A percentile compares a stretch with the other conserved stretches of the same genome.
Evolutionary conservation across 1,139 yeast species (phyloP).

Genomic region (Suhomyces wounanorum): DNA sequence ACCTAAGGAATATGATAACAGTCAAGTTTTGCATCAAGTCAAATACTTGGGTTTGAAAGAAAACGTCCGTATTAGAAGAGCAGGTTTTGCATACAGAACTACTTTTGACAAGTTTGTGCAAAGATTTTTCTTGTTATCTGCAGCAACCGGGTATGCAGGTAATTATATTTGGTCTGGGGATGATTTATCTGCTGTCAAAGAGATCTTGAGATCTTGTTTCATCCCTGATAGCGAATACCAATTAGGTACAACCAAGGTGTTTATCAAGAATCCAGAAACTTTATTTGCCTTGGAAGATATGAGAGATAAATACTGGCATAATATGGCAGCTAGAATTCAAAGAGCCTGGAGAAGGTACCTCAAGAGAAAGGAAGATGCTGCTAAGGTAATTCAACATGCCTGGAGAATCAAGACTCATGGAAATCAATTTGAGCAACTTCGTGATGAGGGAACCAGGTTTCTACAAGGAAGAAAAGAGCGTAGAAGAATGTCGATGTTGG

Average conservation of each 20-base stretch:
- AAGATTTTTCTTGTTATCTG: constrained; percentile 84
- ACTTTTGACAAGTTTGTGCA: constrained; percentile 98
- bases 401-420: constrained; percentile 84
- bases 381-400: constrained; percentile 77
- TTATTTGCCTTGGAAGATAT: constrained; percentile 92
- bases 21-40: constrained; percentile 92
- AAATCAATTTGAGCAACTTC: constrained; percentile 74
- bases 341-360: constrained; percentile 92
- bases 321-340: constrained; percentile 97
- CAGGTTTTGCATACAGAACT: constrained; percentile 98
- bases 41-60: constrained; percentile 96
- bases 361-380: constrained; percentile 84
- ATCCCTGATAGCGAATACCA: constrained; percentile 85
- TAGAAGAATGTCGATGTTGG: constrained; percentile 82
- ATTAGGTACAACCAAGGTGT: constrained; percentile 91
- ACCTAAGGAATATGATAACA: constrained; percentile 85
- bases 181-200: constrained; percentile 73
- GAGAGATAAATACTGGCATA: constrained; percentile 98
- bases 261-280: constrained; percentile 96
- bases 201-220: constrained; percentile 76
- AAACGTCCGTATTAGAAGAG: constrained; percentile 95
- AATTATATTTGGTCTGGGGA: constrained; percentile 96
- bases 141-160: constrained; percentile 95
- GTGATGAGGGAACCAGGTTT: constrained; percentile 78
- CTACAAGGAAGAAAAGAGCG: constrained; percentile 83